These are phyloP conservation scores for Eucalyptus caleyi DNA, from an alignment of 345 rosid species.

Conservation along the genomic window DNA sequence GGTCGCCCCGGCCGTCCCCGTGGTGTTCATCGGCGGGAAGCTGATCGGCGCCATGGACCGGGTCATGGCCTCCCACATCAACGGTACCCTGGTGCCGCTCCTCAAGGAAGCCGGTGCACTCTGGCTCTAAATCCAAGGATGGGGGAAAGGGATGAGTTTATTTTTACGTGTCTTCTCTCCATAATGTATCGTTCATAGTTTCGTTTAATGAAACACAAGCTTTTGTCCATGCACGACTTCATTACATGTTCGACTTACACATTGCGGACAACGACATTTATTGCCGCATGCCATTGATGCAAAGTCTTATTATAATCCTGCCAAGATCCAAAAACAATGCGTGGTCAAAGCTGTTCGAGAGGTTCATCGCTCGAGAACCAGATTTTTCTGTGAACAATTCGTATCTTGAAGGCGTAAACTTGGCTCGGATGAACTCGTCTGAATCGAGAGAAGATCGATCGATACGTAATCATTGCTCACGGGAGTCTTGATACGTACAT, in stretches of 20 bases:
- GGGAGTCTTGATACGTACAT: background rate
- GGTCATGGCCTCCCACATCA: constrained; percentile 58
- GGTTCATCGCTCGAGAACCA: background rate
- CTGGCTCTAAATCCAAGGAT: constrained; percentile 29
- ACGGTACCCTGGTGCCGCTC: constrained; percentile 52
- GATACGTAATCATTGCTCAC: background rate
- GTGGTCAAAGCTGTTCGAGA: background rate
- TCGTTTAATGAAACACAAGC: background rate
- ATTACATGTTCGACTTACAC: background rate
- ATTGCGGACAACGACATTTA: background rate
- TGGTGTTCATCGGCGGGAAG: constrained; percentile 60
- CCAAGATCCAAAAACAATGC: background rate
- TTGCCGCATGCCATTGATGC: background rate
- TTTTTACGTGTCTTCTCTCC: background rate
- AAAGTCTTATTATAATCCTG: background rate
- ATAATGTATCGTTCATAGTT: background rate
- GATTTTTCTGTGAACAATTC: background rate
- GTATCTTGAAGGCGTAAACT: background rate
- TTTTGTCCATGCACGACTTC: background rate
- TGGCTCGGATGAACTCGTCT: background rate
- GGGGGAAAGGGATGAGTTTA: background rate
- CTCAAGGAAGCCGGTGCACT: constrained; percentile 77
- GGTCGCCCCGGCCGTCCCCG: constrained; percentile 15
- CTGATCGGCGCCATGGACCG: constrained; percentile 50
- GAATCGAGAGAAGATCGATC: background rate